Conservation (phyloP, 129 eudicot genomes). For the Chrysanthemum seticuspe region DNA sequence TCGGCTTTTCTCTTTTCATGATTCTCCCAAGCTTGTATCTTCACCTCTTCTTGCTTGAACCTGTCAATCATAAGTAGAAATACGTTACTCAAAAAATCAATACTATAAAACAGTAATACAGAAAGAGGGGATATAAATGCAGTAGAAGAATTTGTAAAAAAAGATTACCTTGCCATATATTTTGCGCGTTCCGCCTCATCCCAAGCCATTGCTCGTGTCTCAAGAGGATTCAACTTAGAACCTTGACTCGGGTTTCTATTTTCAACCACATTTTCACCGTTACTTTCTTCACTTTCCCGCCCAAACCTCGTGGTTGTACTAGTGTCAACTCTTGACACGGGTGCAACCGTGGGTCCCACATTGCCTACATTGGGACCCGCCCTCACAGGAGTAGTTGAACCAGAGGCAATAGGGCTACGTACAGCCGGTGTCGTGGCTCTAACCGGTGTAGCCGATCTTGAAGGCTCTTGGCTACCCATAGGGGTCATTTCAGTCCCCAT, state of each 20-base stretch:
- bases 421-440: slow-evolving; percentile 71
- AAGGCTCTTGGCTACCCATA: slow-evolving; percentile 83
- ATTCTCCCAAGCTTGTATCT: slow-evolving; percentile 96
- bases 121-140: too few species aligned
- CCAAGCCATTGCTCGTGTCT: slow-evolving; percentile 90
- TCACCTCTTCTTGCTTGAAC: slow-evolving; percentile 92
- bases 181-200: slow-evolving; percentile 95
- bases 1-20: slow-evolving; percentile 95
- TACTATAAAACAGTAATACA: too few species aligned
- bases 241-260: slow-evolving; percentile 23
- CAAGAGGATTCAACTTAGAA: slow-evolving; percentile 58
- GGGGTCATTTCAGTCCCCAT: slow-evolving; percentile 99
- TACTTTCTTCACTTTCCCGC: slow-evolving; percentile 47
- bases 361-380: slow-evolving; percentile 32
- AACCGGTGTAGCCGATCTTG: slow-evolving; percentile 83
- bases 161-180: slow-evolving; percentile 75
- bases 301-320: slow-evolving; percentile 38
- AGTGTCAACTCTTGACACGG: slow-evolving; percentile 24
- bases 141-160: background rate
- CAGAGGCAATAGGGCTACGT: slow-evolving; percentile 66
- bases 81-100: too few species aligned
- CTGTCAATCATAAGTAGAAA: slow-evolving; percentile 30
- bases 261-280: slow-evolving; percentile 31
- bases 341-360: slow-evolving; percentile 26
- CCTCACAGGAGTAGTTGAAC: slow-evolving; percentile 62